phyloP scores from a whole-genome alignment of 2,329 filamentous ascomycete genomes.

The Calonectria hawksworthii region DNA sequence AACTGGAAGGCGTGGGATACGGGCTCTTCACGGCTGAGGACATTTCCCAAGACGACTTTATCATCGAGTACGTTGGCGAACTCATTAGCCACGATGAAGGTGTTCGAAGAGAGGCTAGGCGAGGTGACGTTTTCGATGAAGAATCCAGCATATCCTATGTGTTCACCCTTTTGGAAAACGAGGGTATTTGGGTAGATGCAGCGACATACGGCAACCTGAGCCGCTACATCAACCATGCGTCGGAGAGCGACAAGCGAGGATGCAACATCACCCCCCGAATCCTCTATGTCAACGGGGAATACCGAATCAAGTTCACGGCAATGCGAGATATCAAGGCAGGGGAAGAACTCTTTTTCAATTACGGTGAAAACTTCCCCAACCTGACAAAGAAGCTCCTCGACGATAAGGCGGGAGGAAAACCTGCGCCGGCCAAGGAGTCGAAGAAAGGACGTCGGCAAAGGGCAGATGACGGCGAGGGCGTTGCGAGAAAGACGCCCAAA shows the following conservation, averaged over 20 bases:
- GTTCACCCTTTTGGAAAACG: conserved; percentile 71
- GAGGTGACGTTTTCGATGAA: conserved; percentile 72
- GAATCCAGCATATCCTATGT: conserved; percentile 75
- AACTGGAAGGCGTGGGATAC: conserved; percentile 77
- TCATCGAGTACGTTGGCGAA: conserved; percentile 87
- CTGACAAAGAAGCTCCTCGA: conserved; percentile 62
- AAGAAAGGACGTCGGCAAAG: conserved; percentile 44
- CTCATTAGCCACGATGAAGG: conserved; percentile 79
- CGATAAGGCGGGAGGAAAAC: conserved; percentile 52
- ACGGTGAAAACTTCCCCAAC: conserved; percentile 78
- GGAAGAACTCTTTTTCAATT: conserved; percentile 87
- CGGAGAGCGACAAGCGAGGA: conserved; percentile 62
- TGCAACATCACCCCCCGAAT: conserved; percentile 76
- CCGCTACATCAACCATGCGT: conserved; percentile 86
- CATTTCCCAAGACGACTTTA: conserved; percentile 77
- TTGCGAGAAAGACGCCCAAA: conserved; percentile 45
- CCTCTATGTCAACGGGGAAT: conserved; percentile 80
- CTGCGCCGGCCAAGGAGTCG: conserved; percentile 38
- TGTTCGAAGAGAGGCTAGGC: conserved; percentile 74
- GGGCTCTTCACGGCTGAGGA: conserved; percentile 81
- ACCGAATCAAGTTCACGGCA: conserved; percentile 82
- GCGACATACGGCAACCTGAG: conserved; percentile 85
- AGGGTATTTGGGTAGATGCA: conserved; percentile 79
- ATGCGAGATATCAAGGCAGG: conserved; percentile 76
- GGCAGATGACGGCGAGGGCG: conserved; percentile 35